Percentiles rank a stretch among this genome's conserved stretches.
phyloP scores from a whole-genome alignment of 345 rosid genomes.

The Linum trigynum region DNA sequence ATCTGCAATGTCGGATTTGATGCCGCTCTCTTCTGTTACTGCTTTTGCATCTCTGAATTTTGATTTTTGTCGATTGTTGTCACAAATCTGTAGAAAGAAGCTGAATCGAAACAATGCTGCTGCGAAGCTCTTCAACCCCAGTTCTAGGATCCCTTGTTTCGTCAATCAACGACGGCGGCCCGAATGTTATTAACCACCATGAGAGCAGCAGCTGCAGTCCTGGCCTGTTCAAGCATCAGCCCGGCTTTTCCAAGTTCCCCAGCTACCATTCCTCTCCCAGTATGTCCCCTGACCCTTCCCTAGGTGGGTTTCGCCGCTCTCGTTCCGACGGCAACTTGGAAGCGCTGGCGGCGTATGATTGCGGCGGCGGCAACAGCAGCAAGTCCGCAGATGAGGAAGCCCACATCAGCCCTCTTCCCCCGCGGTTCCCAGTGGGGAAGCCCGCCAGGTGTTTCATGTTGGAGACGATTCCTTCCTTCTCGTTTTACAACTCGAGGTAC shows the following conservation, averaged over 20 bases:
- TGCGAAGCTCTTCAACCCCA: conserved; percentile 62
- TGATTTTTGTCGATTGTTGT: neutral
- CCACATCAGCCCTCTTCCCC: neutral
- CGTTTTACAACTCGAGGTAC: conserved; percentile 5
- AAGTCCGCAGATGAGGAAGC: neutral
- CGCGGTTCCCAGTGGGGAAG: conserved; percentile 21
- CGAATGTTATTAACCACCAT: conserved; percentile 19
- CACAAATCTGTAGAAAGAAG: neutral
- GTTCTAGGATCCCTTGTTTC: conserved; percentile 51
- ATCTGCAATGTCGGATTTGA: too few relatives aligned
- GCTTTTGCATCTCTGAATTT: too few relatives aligned
- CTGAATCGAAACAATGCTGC: conserved; percentile 26
- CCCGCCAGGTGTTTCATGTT: conserved; percentile 21
- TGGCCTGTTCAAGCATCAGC: conserved; percentile 7
- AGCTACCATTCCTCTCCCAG: conserved; percentile 36
- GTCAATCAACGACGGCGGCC: conserved; percentile 28
- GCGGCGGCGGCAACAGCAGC: conserved; percentile 14
- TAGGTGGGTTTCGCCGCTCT: conserved; percentile 33
- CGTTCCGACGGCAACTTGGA: conserved; percentile 52
- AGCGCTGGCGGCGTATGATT: conserved; percentile 24
- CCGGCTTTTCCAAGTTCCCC: conserved; percentile 10
- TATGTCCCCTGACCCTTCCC: conserved; percentile 23
- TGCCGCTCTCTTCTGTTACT: too few relatives aligned
- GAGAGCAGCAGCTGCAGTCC: conserved; percentile 11
- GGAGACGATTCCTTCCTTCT: conserved; percentile 53